A percentile compares a stretch with the other conserved stretches of the same genome.
Conservation (phyloP, 148 eudicot species). For the Dysphania ambrosioides region DNA sequence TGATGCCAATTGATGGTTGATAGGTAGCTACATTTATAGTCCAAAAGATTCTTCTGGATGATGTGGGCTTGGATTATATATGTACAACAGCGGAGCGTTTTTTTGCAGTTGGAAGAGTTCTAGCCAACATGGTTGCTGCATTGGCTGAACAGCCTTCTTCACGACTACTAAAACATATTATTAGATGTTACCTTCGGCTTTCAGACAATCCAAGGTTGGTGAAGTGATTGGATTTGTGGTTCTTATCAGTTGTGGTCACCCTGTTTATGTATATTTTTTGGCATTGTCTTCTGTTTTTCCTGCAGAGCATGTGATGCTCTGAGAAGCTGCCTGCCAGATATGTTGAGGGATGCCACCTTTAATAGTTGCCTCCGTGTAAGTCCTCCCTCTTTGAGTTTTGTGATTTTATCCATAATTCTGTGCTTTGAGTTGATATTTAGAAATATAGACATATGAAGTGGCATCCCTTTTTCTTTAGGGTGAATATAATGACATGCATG, state of each 20-base stretch:
- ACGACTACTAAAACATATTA: slow-evolving; percentile 81
- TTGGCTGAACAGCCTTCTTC: slow-evolving; percentile 90
- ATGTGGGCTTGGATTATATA: slow-evolving; percentile 96
- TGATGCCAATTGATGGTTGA: slow-evolving; percentile 6
- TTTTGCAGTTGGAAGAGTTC: slow-evolving; percentile 89
- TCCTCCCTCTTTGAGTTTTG: background rate
- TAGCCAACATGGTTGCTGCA: slow-evolving; percentile 86
- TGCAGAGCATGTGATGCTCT: slow-evolving; percentile 94
- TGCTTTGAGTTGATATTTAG: no score
- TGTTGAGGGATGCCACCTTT: slow-evolving; percentile 78
- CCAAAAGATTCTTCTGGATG: slow-evolving; percentile 89
- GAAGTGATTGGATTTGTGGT: background rate
- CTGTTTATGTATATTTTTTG: slow-evolving; percentile 11
- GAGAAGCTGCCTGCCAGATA: slow-evolving; percentile 76
- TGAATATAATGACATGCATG: background rate
- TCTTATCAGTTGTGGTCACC: background rate
- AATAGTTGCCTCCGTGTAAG: slow-evolving; percentile 48
- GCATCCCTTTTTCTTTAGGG: background rate
- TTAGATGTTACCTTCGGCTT: slow-evolving; percentile 85
- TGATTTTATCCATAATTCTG: background rate
- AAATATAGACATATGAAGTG: background rate
- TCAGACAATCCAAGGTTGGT: slow-evolving; percentile 81
- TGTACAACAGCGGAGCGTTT: slow-evolving; percentile 97
- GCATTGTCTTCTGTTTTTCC: slow-evolving; percentile 7
- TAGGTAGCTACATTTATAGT: slow-evolving; percentile 99